phyloP scores from a whole-genome alignment of 805 yeast species.

The Starmerella ratchasimensis region DNA sequence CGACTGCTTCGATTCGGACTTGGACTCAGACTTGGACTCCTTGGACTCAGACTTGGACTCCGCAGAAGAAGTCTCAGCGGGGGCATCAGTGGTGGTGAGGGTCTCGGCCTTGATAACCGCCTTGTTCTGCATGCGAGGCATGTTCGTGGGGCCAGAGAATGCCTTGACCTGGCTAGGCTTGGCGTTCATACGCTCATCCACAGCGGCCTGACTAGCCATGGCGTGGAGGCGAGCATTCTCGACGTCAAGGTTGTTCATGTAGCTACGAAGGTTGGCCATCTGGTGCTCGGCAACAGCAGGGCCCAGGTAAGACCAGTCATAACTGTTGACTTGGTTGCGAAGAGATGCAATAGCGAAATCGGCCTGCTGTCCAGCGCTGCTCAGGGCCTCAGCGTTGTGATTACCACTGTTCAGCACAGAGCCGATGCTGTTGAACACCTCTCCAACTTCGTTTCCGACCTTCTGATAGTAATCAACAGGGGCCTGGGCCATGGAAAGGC shows the following conservation, averaged over 20 bases:
- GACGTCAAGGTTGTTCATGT: conserved; percentile 10
- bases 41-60: conserved; percentile 10
- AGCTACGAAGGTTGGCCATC: conserved; percentile 11
- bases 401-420: conserved; percentile 29
- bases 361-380: conserved; percentile 9
- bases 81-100: background rate
- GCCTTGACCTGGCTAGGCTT: background rate
- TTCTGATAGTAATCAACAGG: conserved; percentile 29
- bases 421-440: conserved; percentile 70
- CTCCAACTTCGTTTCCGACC: conserved; percentile 46
- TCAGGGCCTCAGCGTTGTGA: conserved; percentile 6
- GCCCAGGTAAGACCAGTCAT: conserved; percentile 17
- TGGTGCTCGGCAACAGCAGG: conserved; percentile 14
- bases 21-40: conserved; percentile 8
- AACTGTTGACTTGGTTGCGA: conserved; percentile 7
- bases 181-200: background rate
- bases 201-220: conserved; percentile 7
- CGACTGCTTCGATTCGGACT: conserved; percentile 12
- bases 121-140: conserved; percentile 6
- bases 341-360: conserved; percentile 12
- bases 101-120: conserved; percentile 10
- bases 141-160: conserved; percentile 1
- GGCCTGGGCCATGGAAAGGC: conserved; percentile 7
- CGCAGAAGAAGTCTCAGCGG: background rate
- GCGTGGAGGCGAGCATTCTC: conserved; percentile 10